Evolutionary conservation across 495 filamentous ascomycete genomes (phyloP), one percentile per base, ranked within the genome.

Genomic region (Staphylotrichum tortipilum): DNA sequence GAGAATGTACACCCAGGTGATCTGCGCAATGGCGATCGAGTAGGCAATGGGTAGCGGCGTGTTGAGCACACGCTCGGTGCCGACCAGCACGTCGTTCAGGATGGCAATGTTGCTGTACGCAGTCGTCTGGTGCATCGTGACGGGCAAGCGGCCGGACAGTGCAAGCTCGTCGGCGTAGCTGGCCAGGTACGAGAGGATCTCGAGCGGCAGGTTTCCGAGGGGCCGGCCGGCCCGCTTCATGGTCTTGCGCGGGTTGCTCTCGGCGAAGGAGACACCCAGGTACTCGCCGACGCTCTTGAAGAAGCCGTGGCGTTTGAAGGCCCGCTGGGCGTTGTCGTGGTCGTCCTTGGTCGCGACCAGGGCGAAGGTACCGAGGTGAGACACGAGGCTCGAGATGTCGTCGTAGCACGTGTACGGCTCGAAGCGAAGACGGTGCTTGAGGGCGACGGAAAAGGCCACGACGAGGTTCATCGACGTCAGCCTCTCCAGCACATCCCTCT

Each of bases 351-450:
- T 81, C 3, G 87, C 88, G 1, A 74, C 68, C 53, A 76, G 81
- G 33, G 89, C 87, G 39, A 86, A 89, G 0, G 81, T 85, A 49
- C 81, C 69, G 21, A 88, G 75, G 54, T 84, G 76, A 8, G 67
- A 61, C 6, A 86, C 72, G 4, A 86, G 63, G 15, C 71, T 70
- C 5, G 68, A 53, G 9, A 88, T 69, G 57, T 88, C 84, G 7
- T 75, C 75, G 58, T 94, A 91, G 47, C 82, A 80, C 18, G 84
- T 79, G 64, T 86, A 88, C 0, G 88, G 86, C 59, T 95, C 88
- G 60, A 89, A 90, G 21, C 89, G 86, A n/a, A 95, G 78, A 60
- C 81, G 83, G 70, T 91, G 88, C 62, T 91, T 94, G 43, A 91
- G 73, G 1, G 88, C 66, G 7, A 86, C 74, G 26, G 83, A 75